These are phyloP conservation scores for Parietichytrium sp. DNA, from an alignment of 108 stramenopile genomes.

Conservation along the genomic window DNA sequence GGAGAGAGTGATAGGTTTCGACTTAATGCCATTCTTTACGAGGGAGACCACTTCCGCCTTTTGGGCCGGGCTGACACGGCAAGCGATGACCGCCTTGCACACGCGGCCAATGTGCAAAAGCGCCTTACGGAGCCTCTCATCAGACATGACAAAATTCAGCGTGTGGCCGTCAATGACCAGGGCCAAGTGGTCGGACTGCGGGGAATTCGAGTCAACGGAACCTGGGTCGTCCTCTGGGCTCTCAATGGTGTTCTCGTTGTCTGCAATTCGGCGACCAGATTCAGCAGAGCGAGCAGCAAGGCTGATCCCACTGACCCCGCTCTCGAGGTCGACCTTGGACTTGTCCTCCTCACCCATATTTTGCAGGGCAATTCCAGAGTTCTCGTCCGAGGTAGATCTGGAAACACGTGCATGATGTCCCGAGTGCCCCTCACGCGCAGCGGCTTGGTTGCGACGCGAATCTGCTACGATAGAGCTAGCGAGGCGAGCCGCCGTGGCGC, in stretches of 20 bases:
- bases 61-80: conserved; percentile 85
- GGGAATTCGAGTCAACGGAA: not conserved
- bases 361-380: too few relatives aligned
- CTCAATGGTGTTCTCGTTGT: not conserved
- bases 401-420: too few relatives aligned
- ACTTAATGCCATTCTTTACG: conserved; percentile 75
- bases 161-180: not conserved
- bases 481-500: too few relatives aligned
- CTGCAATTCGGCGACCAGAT: not conserved
- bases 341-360: too few relatives aligned
- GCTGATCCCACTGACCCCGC: too few relatives aligned
- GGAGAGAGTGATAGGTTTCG: conserved; percentile 82
- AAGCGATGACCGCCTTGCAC: conserved; percentile 87
- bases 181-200: not conserved
- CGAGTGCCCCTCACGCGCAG: too few relatives aligned
- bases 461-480: too few relatives aligned
- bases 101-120: conserved; percentile 76
- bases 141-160: not conserved
- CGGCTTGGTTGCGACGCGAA: too few relatives aligned
- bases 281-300: not conserved
- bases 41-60: conserved; percentile 82
- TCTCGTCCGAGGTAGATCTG: too few relatives aligned
- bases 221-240: not conserved
- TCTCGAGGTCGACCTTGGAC: too few relatives aligned
- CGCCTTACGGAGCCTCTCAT: conserved; percentile 63